Evolutionary conservation across 2,329 filamentous ascomycete species (phyloP).

Genomic region (Cytospora leucostoma): DNA sequence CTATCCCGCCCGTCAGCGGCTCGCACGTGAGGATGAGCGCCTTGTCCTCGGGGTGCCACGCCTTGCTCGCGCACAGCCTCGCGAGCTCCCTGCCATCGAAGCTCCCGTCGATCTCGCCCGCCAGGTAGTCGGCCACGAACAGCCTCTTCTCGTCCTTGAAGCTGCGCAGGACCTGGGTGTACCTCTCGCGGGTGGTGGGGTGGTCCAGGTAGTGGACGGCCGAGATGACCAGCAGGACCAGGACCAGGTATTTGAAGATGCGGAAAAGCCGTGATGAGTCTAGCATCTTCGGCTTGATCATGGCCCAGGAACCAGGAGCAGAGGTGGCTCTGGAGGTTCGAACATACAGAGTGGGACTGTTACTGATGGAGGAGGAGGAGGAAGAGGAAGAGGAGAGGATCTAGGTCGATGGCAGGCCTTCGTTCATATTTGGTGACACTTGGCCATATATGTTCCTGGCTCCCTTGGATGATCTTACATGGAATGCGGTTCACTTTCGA

Average conservation of each 20-base stretch:
- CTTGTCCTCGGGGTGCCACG: conserved; percentile 38
- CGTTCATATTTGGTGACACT: conserved; percentile 15
- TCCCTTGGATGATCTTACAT: conserved; percentile 14
- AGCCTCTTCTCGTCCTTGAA: conserved; percentile 38
- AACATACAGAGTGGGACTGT: too few species aligned
- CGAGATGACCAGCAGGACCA: conserved; percentile 33
- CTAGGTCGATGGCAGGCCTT: neutral
- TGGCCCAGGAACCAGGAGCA: neutral
- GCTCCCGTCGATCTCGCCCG: conserved; percentile 37
- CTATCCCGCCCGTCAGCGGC: conserved; percentile 46
- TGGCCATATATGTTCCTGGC: conserved; percentile 5
- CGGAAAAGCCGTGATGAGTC: conserved; percentile 33
- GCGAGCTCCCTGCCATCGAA: conserved; percentile 38
- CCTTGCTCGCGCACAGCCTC: conserved; percentile 40
- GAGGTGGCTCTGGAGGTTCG: neutral
- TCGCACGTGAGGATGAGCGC: conserved; percentile 47
- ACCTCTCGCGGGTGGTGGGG: conserved; percentile 26
- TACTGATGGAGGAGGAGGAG: neutral
- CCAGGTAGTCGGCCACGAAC: conserved; percentile 39
- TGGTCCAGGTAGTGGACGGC: conserved; percentile 32
- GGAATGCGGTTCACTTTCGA: conserved; percentile 6
- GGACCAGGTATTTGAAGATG: conserved; percentile 33
- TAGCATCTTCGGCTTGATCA: conserved; percentile 32
- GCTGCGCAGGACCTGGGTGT: conserved; percentile 33
- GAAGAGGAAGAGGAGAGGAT: neutral